Evolutionary conservation across 1,284 basidiomycete species (phyloP).

Genomic region (Cryptococcus jaspeensis): DNA sequence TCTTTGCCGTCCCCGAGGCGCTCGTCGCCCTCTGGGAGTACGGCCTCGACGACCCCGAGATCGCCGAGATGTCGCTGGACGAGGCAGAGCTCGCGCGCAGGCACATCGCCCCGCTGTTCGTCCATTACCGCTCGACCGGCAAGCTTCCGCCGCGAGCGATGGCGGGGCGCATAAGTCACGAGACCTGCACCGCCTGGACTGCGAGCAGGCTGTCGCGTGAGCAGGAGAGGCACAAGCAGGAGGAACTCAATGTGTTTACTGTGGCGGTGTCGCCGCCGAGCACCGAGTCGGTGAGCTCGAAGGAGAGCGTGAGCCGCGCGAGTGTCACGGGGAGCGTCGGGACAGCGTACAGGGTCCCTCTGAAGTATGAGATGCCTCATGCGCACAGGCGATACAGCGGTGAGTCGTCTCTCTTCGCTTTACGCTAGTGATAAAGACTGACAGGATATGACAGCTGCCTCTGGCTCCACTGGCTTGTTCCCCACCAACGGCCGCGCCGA

Average conservation of each 20-base stretch:
- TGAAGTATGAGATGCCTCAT: background rate
- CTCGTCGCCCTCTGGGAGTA: background rate
- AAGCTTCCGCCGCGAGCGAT: background rate
- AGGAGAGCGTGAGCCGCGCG: background rate
- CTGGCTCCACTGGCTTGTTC: background rate
- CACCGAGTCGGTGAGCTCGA: background rate
- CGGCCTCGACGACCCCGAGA: background rate
- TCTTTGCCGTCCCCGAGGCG: background rate
- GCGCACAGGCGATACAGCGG: background rate
- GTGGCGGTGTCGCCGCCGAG: no score
- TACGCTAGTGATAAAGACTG: no score
- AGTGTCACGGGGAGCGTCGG: background rate
- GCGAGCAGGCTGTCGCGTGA: no score
- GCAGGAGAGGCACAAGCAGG: no score
- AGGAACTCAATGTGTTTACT: no score
- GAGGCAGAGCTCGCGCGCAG: background rate
- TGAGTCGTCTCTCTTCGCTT: no score
- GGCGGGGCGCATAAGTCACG: no score
- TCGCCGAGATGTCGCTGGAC: background rate
- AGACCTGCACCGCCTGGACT: no score
- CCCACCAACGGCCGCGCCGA: background rate
- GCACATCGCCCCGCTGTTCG: background rate
- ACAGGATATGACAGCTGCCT: no score
- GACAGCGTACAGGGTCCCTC: background rate
- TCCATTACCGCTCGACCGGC: background rate